Base-by-base conservation (phyloP, 148 eudicot species). In the Fallopia convolvulus region DNA sequence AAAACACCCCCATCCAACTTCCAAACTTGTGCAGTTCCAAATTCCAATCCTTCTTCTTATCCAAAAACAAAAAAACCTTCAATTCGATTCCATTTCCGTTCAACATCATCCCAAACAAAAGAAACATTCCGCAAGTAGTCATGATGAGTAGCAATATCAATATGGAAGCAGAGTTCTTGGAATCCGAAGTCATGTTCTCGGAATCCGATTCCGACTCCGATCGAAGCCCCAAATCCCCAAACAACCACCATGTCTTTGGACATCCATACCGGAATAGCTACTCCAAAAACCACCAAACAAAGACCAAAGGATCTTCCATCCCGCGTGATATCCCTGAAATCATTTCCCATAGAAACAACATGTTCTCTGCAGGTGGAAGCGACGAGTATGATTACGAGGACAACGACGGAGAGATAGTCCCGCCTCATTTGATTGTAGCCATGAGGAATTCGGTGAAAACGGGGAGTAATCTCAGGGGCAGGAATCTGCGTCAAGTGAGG, bases 201-300 rank as follows among this genome's bases (percentile, higher is more conserved):
- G 72, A 68, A 39, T 68, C 72, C 72, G 72, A 68, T 39, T 68
- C 44, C 46, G 72, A 68, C 44, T 68, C 72, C 46, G 72, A 68
- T 39, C 72, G 39, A 68, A 68, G 39, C 36, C 46, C 72, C 46
- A 21, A 68, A 68, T 68, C 72, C 15, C 72, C 72, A 2, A 36
- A 36, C 72, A 68, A 36, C 3, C 44, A 68, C 3, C 46, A 39
- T n/a, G 14, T 1, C 26, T 65, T 65, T 3, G 41, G 71, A 9
- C 7, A 68, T 11, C 15, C 72, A 5, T 68, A 36, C 72, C 72
- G 72, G 46, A 68, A 68, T 68, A 14, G 46, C 72, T 33, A 33
- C 41, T 65, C 70, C 18, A 32, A 11, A 30, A 2, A 12, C 40
- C 14, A 68, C 10, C 20, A 68, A 15, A 33, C 46, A 65, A 68